Evolutionary conservation across 108 stramenopile species (phyloP), one percentile per base, ranked within the genome.

Genomic region (Skeletonema potamos): DNA sequence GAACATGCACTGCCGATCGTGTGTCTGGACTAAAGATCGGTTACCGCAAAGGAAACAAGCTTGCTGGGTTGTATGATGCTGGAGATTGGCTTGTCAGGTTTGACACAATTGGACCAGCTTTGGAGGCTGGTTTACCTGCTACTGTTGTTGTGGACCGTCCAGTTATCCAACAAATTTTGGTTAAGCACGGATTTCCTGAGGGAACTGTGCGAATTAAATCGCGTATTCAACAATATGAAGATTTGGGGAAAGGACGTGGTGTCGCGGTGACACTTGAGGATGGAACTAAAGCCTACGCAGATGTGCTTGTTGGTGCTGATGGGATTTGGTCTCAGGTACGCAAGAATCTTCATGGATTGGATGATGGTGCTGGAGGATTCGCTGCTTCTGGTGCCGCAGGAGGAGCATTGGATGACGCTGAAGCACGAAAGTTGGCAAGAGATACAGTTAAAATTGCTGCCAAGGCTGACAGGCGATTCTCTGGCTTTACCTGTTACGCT

Each of bases 91-190:
- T 95, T 74, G 98, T 98, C 28, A 86, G 93, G 57, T 98, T 98
- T 73, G 95, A 96, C 80, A 96, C 96, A 26, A 66, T 97, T n/a
- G 86, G 90, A 46, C 93, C 96, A 43, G 98, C 98, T 13, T 76
- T 97, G 58, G 84, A 96, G 68, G 90, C 87, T 39, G 93, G 89
- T n/a, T 74, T 98, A 41, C 95, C 95, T 1, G 85, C 96, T 22
- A 98, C 98, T 6, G 96, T 97, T 13, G 98, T 98, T 3, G 94
- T 98, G 32, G 96, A 98, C 79, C 70, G 98, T 56, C 98, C 98
- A 9, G 98, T 97, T 55, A 96, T 98, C 81, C 98, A 98, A 88
- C 92, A 96, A 77, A 95, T 98, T 62, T 77, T 98, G 60, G 82
- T 96, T 44, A 87, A 91, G 36, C 81, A 96, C 65, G 95, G 95